Evolutionary conservation across 129 eudicot species (phyloP).

Genomic region (Artemisia tridentata): DNA sequence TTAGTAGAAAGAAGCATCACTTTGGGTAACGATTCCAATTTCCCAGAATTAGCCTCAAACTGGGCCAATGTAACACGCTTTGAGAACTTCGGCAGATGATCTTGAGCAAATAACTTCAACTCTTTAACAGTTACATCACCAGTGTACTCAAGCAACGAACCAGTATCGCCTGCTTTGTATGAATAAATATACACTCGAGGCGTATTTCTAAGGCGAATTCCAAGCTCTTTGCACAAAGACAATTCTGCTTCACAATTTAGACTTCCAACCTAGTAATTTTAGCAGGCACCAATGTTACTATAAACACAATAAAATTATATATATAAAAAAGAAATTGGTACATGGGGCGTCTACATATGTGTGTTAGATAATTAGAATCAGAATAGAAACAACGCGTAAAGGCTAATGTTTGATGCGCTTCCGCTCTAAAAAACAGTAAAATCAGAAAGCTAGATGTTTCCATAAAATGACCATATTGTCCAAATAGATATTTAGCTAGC

Average conservation of each 20-base stretch:
- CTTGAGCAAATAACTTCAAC: slow-evolving; percentile 66
- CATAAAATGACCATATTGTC: neutral
- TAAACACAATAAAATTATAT: neutral
- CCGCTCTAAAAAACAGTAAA: neutral
- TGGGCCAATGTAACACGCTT: slow-evolving; percentile 54
- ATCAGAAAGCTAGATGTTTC: neutral
- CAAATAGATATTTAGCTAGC: no score
- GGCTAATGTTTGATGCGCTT: neutral
- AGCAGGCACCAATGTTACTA: neutral
- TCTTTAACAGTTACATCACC: slow-evolving; percentile 57
- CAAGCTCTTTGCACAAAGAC: slow-evolving; percentile 67
- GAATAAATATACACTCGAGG: slow-evolving; percentile 68
- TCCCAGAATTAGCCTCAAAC: slow-evolving; percentile 40
- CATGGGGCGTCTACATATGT: neutral
- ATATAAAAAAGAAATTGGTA: neutral
- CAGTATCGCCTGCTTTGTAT: slow-evolving; percentile 51
- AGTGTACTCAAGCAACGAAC: slow-evolving; percentile 69
- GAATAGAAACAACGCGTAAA: neutral
- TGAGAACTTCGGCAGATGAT: slow-evolving; percentile 77
- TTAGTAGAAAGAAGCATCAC: slow-evolving; percentile 86
- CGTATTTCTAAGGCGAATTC: slow-evolving; percentile 46
- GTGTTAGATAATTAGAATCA: neutral
- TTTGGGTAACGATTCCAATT: slow-evolving; percentile 50
- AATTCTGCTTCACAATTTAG: slow-evolving; percentile 71
- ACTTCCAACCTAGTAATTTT: slow-evolving; percentile 62